Evolutionary conservation across 345 rosid species (phyloP).

Genomic region (Geranium brycei): DNA sequence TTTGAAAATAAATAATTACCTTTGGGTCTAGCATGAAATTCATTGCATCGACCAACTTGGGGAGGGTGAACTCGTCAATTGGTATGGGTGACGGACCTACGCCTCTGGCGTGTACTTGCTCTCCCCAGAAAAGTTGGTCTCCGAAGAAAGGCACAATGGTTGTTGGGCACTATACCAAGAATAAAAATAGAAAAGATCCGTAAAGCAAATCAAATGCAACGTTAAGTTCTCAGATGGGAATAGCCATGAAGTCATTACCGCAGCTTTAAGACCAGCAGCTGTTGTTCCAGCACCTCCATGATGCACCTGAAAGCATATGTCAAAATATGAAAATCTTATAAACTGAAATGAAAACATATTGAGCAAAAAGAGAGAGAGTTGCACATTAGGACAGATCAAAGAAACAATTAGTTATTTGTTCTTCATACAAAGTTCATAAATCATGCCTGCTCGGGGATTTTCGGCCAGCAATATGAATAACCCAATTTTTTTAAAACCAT

Average conservation of each 20-base stretch:
- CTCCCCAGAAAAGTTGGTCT: constrained; percentile 99
- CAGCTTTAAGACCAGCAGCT: constrained; percentile 96
- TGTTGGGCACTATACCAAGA: constrained; percentile 66
- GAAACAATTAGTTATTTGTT: no score
- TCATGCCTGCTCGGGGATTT: no score
- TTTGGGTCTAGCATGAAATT: constrained; percentile 10
- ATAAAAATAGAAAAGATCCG: not conserved
- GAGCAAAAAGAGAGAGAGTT: no score
- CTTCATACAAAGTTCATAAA: no score
- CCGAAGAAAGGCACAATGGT: constrained; percentile 93
- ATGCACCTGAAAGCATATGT: constrained; percentile 61
- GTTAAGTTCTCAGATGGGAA: not conserved
- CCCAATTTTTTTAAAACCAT: no score
- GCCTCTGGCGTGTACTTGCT: constrained; percentile 71
- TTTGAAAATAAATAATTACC: constrained; percentile 7
- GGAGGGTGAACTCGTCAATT: constrained; percentile 72
- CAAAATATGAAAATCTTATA: not conserved
- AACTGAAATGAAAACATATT: not conserved
- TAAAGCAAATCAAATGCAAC: not conserved
- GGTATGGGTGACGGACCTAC: constrained; percentile 92
- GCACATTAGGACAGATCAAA: no score
- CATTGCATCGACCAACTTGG: constrained; percentile 42
- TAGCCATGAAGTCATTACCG: constrained; percentile 29
- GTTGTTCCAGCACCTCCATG: constrained; percentile 99
- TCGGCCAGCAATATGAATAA: no score